Evolutionary conservation across 345 rosid species (phyloP).

Genomic region (Lepidium sativum): DNA sequence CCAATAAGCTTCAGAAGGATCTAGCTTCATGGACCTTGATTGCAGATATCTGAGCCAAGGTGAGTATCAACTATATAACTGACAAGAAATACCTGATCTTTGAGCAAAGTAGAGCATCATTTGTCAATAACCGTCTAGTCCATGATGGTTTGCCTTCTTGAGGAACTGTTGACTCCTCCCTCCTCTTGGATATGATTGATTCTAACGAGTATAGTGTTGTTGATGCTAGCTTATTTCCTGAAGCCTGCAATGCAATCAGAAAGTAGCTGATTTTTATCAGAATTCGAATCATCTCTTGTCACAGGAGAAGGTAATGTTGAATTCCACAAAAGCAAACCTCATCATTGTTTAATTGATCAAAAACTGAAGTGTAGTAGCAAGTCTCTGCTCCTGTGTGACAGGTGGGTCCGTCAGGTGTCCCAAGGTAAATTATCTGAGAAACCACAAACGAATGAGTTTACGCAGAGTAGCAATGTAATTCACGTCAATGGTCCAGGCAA

Average conservation of each 20-base stretch:
- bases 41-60: constrained; percentile 44
- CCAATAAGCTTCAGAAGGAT: not conserved
- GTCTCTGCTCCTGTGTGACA: constrained; percentile 95
- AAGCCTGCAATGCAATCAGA: constrained; percentile 30
- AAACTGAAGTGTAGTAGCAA: constrained; percentile 61
- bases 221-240: constrained; percentile 42
- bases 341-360: constrained; percentile 36
- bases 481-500: not conserved
- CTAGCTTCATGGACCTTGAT: not conserved
- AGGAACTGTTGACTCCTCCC: constrained; percentile 43
- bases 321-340: constrained; percentile 32
- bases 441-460: not conserved
- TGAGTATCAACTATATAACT: constrained; percentile 23
- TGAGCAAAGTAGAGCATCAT: constrained; percentile 49
- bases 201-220: constrained; percentile 62
- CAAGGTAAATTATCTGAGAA: constrained; percentile 77
- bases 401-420: constrained; percentile 87
- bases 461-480: not conserved
- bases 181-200: constrained; percentile 59
- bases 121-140: constrained; percentile 50
- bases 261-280: not conserved
- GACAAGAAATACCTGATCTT: constrained; percentile 51
- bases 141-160: constrained; percentile 71
- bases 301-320: not conserved
- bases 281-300: not conserved